Evolutionary conservation across 2,329 filamentous ascomycete species (phyloP).

Genomic region (Microsporum canis): DNA sequence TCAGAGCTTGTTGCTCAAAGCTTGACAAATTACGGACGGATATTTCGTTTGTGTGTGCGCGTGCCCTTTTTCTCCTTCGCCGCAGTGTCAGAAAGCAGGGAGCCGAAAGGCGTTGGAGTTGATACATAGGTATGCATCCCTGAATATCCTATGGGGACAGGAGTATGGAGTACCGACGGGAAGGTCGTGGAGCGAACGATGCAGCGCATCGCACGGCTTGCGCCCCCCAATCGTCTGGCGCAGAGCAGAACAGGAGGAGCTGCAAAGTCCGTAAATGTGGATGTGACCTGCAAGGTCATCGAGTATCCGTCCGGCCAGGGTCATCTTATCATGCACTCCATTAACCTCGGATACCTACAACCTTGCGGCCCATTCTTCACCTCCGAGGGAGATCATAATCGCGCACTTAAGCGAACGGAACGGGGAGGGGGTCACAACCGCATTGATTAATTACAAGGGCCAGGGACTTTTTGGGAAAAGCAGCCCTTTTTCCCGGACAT

Average conservation of each 20-base stretch:
- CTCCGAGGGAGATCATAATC: background rate
- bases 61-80: background rate
- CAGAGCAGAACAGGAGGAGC: background rate
- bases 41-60: background rate
- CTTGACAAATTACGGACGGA: background rate
- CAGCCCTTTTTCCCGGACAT: background rate
- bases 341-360: background rate
- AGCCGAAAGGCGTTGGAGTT: background rate
- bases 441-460: background rate
- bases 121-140: background rate
- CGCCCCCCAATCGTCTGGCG: background rate
- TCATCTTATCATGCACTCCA: background rate
- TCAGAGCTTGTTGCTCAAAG: background rate
- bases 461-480: background rate
- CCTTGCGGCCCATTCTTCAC: background rate
- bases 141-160: background rate
- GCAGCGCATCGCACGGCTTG: background rate
- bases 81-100: background rate
- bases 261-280: background rate
- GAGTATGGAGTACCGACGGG: background rate
- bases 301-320: background rate
- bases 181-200: background rate
- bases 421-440: background rate
- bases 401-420: background rate
- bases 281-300: background rate